A percentile compares a stretch with the other conserved stretches of the same genome.
Evolutionary conservation across 164 flowering plant species (phyloP).

Genomic region (Tinospora cordifolia): DNA sequence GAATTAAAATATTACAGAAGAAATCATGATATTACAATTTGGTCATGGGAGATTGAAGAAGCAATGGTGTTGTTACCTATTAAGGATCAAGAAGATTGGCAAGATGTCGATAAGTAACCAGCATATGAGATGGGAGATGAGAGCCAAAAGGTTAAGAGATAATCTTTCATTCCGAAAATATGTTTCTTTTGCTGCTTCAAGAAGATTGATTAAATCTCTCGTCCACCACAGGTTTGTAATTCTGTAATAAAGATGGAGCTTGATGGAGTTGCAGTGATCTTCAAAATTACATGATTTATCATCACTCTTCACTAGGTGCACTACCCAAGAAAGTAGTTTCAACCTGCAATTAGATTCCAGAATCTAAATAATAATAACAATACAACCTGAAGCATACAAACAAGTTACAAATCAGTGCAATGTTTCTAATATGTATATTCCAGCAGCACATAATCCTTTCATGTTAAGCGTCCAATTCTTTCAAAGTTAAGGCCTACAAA

Average conservation of each 20-base stretch:
- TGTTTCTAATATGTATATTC: too few relatives aligned
- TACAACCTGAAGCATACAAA: too few relatives aligned
- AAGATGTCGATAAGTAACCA: conserved; percentile 28
- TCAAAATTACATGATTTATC: conserved; percentile 32
- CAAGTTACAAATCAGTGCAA: too few relatives aligned
- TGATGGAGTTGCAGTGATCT: conserved; percentile 39
- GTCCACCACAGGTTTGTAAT: conserved; percentile 27
- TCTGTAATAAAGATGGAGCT: conserved; percentile 21
- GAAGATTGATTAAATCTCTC: conserved; percentile 55
- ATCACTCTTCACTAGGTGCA: too few relatives aligned
- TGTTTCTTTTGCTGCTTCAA: conserved; percentile 39
- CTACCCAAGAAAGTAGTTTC: too few relatives aligned
- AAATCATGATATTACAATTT: not conserved
- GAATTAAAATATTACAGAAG: not conserved
- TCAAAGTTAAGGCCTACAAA: not conserved
- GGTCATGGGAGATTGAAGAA: conserved; percentile 30
- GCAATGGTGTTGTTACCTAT: conserved; percentile 18
- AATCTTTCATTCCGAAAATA: conserved; percentile 51
- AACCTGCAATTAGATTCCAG: not conserved
- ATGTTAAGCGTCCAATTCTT: not conserved
- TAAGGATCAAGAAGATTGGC: conserved; percentile 35
- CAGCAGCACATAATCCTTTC: too few relatives aligned
- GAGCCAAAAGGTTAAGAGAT: conserved; percentile 62
- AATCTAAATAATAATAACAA: not conserved
- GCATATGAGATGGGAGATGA: conserved; percentile 40